Conservation (phyloP, 148 eudicot species). For the Cornus kousa region DNA sequence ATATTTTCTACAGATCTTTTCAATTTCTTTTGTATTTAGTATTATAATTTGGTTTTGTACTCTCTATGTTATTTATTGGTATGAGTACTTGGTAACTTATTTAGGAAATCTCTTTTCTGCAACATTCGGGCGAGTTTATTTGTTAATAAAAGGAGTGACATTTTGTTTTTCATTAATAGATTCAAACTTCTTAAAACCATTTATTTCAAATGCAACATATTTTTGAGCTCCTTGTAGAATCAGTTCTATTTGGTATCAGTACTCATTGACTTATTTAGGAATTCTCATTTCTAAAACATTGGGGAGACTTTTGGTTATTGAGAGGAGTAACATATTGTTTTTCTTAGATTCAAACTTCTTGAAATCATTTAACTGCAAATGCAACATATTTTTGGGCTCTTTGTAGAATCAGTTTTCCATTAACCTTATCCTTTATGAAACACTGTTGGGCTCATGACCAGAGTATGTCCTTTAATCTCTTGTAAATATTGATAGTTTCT, state of each 20-base stretch:
- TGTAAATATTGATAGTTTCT: neutral
- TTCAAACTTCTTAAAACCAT: neutral
- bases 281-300: neutral
- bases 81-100: neutral
- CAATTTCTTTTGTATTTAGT: neutral
- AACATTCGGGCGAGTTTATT: neutral
- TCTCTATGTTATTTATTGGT: neutral
- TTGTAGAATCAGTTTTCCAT: slow-evolving; percentile 17
- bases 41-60: neutral
- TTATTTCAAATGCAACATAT: neutral
- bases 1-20: too few species aligned
- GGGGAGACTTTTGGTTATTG: neutral
- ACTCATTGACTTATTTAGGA: neutral
- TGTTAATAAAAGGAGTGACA: neutral
- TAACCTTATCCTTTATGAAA: slow-evolving; percentile 20
- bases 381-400: neutral
- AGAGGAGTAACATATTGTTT: neutral
- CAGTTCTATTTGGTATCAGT: neutral
- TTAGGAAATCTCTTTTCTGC: neutral
- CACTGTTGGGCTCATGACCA: slow-evolving; percentile 20
- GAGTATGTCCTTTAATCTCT: slow-evolving; percentile 34
- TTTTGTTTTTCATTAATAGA: neutral
- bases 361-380: neutral
- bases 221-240: too few species aligned
- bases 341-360: neutral